Conservation (phyloP, 768 basidiomycete genomes). For the Amyloporia xantha region DNA sequence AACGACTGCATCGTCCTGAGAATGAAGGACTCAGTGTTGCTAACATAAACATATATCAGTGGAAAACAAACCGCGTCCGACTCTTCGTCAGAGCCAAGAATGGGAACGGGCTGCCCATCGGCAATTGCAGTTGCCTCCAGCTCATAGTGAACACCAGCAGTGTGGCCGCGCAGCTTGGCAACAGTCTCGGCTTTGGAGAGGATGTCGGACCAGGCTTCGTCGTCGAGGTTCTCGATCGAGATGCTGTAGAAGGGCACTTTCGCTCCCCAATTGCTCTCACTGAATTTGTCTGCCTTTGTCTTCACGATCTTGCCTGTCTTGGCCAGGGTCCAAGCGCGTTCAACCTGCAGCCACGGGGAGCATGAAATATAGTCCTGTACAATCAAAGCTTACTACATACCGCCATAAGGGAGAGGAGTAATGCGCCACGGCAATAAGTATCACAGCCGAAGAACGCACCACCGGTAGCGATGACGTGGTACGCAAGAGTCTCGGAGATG, state of each 20-base stretch:
- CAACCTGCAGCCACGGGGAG: not conserved
- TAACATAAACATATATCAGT: too few relatives aligned
- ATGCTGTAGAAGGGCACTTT: not conserved
- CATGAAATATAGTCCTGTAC: not conserved
- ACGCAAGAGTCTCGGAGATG: not conserved
- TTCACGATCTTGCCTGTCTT: not conserved
- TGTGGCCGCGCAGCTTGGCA: too few relatives aligned
- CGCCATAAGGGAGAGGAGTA: not conserved
- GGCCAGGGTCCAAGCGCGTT: not conserved
- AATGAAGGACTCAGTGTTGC: too few relatives aligned
- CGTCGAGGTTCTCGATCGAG: not conserved
- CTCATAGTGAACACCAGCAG: not conserved
- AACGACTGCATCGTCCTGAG: too few relatives aligned
- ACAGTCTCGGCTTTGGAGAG: not conserved
- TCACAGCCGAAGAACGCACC: not conserved
- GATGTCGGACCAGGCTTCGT: not conserved
- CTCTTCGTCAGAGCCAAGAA: not conserved
- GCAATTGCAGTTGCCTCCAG: not conserved
- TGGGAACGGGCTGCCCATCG: not conserved
- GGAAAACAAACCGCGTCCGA: not conserved
- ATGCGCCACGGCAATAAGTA: not conserved
- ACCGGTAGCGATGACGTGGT: not conserved
- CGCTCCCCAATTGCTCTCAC: not conserved
- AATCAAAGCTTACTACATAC: not conserved
- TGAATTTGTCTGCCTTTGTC: not conserved